Percentiles rank a stretch among this genome's conserved stretches.
Evolutionary conservation across 768 basidiomycete genomes (phyloP).

Genomic region (Trametes sanguinea): DNA sequence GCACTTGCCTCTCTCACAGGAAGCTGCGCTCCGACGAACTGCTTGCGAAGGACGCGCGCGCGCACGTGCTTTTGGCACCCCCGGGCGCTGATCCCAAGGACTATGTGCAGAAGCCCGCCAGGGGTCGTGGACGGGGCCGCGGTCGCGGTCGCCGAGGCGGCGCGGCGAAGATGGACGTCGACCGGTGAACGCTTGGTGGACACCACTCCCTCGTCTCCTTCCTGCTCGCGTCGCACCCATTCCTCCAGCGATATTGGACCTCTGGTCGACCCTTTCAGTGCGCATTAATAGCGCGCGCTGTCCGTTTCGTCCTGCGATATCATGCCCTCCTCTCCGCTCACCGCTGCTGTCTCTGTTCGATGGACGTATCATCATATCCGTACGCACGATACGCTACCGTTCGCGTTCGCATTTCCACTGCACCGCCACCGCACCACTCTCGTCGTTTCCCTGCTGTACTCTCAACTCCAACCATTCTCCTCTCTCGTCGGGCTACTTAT

Average conservation of each 20-base stretch:
- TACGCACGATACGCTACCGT: too few species aligned
- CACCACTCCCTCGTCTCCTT: not conserved
- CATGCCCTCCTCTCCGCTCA: too few species aligned
- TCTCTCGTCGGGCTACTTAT: too few species aligned
- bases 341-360: too few species aligned
- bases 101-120: slow-evolving; percentile 41
- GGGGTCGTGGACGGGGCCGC: slow-evolving; percentile 32
- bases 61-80: slow-evolving; percentile 66
- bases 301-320: too few species aligned
- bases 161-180: slow-evolving; percentile 54
- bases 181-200: slow-evolving; percentile 35
- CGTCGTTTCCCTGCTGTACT: too few species aligned
- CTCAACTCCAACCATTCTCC: too few species aligned
- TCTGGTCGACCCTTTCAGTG: not conserved
- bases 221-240: not conserved
- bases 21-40: slow-evolving; percentile 87
- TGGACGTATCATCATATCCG: too few species aligned
- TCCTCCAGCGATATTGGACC: not conserved
- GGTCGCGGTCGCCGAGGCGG: slow-evolving; percentile 36
- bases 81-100: slow-evolving; percentile 62
- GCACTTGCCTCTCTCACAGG: slow-evolving; percentile 41
- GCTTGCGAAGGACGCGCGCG: slow-evolving; percentile 63
- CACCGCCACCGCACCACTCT: too few species aligned
- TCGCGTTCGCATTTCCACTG: too few species aligned
- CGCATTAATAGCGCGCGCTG: too few species aligned